Conservation (phyloP, 305 asterid species). For the Euphrasia arctica region DNA sequence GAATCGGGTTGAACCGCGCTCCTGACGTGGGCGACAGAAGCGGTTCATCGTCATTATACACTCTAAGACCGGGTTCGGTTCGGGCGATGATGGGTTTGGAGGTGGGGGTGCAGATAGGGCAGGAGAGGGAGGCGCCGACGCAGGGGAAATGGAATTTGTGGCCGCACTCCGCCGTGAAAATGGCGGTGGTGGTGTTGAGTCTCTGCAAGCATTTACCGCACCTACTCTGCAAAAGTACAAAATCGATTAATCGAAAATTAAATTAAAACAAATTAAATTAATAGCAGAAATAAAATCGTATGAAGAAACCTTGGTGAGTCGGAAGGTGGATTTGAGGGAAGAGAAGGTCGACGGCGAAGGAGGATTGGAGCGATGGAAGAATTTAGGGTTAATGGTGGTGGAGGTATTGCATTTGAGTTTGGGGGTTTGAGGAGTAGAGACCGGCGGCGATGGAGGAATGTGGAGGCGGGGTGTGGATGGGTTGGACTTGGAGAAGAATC, state of each 20-base stretch:
- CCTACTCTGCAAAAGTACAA: slow-evolving; percentile 40
- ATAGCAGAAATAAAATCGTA: too few relatives aligned
- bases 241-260: too few relatives aligned
- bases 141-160: slow-evolving; percentile 78
- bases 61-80: slow-evolving; percentile 31
- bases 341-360: slow-evolving; percentile 65
- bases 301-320: slow-evolving; percentile 50
- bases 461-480: slow-evolving; percentile 62
- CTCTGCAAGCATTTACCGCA: slow-evolving; percentile 58
- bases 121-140: slow-evolving; percentile 47
- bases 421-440: slow-evolving; percentile 41
- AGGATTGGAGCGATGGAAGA: slow-evolving; percentile 48
- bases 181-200: slow-evolving; percentile 60
- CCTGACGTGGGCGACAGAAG: slow-evolving; percentile 52
- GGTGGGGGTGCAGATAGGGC: slow-evolving; percentile 54
- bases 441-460: slow-evolving; percentile 29
- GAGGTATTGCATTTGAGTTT: slow-evolving; percentile 48
- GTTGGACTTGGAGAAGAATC: slow-evolving; percentile 40
- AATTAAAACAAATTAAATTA: too few relatives aligned
- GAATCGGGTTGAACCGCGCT: slow-evolving; percentile 65
- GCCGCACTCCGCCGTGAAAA: slow-evolving; percentile 79
- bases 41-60: slow-evolving; percentile 75
- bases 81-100: slow-evolving; percentile 26
- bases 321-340: slow-evolving; percentile 49
- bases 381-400: slow-evolving; percentile 34